Percentiles rank a stretch among this genome's conserved stretches.
phyloP scores from a whole-genome alignment of 2,329 filamentous ascomycete species.

The Claviceps pusilla region DNA sequence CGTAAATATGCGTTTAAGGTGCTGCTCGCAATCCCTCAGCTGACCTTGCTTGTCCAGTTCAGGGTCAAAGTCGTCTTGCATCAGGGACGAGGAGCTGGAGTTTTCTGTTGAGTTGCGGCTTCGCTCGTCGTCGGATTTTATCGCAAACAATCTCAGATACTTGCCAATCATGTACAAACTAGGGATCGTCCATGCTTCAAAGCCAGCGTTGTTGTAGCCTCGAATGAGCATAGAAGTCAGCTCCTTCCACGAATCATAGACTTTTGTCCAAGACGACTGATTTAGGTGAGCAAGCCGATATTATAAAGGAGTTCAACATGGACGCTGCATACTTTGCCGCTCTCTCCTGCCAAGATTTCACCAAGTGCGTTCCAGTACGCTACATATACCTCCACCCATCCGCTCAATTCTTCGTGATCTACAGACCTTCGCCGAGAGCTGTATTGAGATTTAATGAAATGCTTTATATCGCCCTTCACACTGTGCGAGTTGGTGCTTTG shows the following conservation, averaged over 20 bases:
- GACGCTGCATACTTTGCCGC: constrained; percentile 19
- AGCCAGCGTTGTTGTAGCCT: constrained; percentile 60
- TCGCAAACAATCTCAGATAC: constrained; percentile 75
- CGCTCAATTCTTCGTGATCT: constrained; percentile 51
- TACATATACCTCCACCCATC: constrained; percentile 78
- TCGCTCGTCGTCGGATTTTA: constrained; percentile 68
- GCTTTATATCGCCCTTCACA: constrained; percentile 54
- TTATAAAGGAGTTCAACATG: not conserved
- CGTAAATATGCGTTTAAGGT: constrained; percentile 84
- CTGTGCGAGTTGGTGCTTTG: constrained; percentile 53
- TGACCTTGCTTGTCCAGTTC: constrained; percentile 67
- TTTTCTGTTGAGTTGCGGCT: constrained; percentile 21
- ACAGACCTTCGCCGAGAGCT: constrained; percentile 38
- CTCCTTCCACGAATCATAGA: constrained; percentile 83
- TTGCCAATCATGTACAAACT: constrained; percentile 79
- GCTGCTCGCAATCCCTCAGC: constrained; percentile 77
- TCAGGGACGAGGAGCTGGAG: constrained; percentile 27
- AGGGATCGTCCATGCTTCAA: constrained; percentile 85
- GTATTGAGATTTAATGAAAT: constrained; percentile 48
- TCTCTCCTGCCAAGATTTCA: constrained; percentile 47
- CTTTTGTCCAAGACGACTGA: constrained; percentile 56
- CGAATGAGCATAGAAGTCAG: constrained; percentile 61
- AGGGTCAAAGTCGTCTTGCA: constrained; percentile 70
- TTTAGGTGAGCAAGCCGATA: constrained; percentile 7
- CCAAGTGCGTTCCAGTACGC: constrained; percentile 72